Evolutionary conservation across 176 grass and related monocot genomes (phyloP).

Genomic region (Aegilops tauschii): DNA sequence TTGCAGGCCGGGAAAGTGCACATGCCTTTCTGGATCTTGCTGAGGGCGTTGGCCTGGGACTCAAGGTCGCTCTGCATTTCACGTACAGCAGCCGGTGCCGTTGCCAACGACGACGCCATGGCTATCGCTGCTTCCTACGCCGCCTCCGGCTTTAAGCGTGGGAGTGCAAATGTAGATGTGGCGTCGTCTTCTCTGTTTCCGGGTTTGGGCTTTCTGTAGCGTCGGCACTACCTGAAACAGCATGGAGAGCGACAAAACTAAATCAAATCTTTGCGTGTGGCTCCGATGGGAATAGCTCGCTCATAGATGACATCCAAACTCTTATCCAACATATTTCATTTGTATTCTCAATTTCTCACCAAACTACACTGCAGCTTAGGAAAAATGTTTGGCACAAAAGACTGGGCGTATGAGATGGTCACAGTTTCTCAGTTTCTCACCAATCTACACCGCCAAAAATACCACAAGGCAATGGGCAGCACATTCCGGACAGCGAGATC

Average conservation of each 20-base stretch:
- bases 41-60: conserved; percentile 70
- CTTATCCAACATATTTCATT: neutral
- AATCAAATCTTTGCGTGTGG: neutral
- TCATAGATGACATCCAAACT: neutral
- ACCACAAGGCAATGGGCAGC: neutral
- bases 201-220: neutral
- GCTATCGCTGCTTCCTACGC: neutral
- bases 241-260: neutral
- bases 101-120: conserved; percentile 50
- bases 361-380: neutral
- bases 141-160: conserved; percentile 20
- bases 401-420: neutral
- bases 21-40: conserved; percentile 93
- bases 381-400: neutral
- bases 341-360: neutral
- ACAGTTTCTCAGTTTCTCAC: neutral
- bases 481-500: conserved; percentile 2
- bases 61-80: conserved; percentile 95
- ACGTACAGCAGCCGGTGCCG: conserved; percentile 49
- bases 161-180: neutral
- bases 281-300: neutral
- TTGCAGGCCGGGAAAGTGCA: neutral
- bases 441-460: neutral
- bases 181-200: neutral
- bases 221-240: neutral